A percentile compares a stretch with the other conserved stretches of the same genome.
Evolutionary conservation across 495 filamentous ascomycete species (phyloP).

Genomic region (Lichina pygmaea): DNA sequence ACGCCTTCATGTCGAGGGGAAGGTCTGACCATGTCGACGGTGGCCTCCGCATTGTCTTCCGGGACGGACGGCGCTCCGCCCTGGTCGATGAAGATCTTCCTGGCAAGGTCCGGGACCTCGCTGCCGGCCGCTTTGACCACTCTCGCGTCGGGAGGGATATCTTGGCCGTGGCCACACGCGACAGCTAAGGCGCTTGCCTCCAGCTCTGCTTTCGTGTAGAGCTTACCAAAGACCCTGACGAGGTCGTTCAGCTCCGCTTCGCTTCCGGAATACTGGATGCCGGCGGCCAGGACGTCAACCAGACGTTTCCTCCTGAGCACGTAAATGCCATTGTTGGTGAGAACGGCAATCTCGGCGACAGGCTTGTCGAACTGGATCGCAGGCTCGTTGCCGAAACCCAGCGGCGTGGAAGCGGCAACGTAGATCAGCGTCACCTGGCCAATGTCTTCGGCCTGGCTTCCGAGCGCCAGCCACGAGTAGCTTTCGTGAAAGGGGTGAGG

Average conservation of each 20-base stretch:
- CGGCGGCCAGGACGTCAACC: constrained; percentile 75
- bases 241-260: constrained; percentile 61
- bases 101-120: constrained; percentile 52
- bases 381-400: constrained; percentile 83
- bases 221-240: constrained; percentile 49
- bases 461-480: constrained; percentile 44
- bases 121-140: constrained; percentile 49
- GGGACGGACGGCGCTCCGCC: constrained; percentile 60
- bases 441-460: constrained; percentile 43
- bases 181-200: constrained; percentile 81
- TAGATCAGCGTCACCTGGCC: constrained; percentile 47
- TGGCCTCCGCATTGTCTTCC: constrained; percentile 41
- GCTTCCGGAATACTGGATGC: constrained; percentile 40
- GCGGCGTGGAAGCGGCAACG: constrained; percentile 34
- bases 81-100: constrained; percentile 66
- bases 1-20: constrained; percentile 77
- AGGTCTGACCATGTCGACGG: constrained; percentile 55
- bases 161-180: constrained; percentile 76
- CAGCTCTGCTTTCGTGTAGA: constrained; percentile 66
- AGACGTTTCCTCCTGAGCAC: constrained; percentile 57
- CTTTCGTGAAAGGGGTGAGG: constrained; percentile 27
- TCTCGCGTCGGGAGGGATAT: constrained; percentile 42
- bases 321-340: constrained; percentile 75
- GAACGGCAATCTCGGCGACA: constrained; percentile 57
- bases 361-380: constrained; percentile 76